These are phyloP conservation scores for Xylaria sp. DNA, from an alignment of 2,329 filamentous ascomycete species.

Conservation along the genomic window DNA sequence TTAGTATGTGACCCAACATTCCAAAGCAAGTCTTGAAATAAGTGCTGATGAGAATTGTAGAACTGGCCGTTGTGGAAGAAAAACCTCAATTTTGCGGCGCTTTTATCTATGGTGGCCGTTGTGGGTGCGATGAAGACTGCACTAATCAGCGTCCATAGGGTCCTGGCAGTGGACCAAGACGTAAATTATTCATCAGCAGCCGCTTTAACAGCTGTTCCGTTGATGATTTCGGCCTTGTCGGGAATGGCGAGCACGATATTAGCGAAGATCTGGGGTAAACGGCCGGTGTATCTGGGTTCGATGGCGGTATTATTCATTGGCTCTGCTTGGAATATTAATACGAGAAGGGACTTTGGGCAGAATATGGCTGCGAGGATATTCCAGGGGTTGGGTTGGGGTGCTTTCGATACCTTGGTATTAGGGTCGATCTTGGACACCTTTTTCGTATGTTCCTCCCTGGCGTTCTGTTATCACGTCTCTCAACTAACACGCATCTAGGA, in stretches of 20 bases:
- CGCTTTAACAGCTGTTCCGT: slow-evolving; percentile 64
- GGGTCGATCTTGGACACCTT: slow-evolving; percentile 67
- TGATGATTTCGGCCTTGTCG: slow-evolving; percentile 61
- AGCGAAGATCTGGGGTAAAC: slow-evolving; percentile 63
- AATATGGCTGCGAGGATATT: slow-evolving; percentile 65
- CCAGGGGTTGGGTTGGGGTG: slow-evolving; percentile 69
- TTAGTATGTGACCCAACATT: slow-evolving; percentile 55
- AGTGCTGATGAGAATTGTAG: slow-evolving; percentile 47
- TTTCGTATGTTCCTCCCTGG: slow-evolving; percentile 55
- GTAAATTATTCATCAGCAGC: slow-evolving; percentile 61
- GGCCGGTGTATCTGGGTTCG: slow-evolving; percentile 63
- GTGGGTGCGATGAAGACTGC: slow-evolving; percentile 66
- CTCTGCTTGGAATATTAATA: slow-evolving; percentile 62
- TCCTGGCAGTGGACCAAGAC: slow-evolving; percentile 56
- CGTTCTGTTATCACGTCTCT: slow-evolving; percentile 43
- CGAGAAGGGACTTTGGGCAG: slow-evolving; percentile 55
- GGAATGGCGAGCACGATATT: slow-evolving; percentile 58
- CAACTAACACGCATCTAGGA: slow-evolving; percentile 55
- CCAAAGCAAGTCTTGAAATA: background rate
- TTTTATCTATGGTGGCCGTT: slow-evolving; percentile 61
- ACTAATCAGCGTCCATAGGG: slow-evolving; percentile 60
- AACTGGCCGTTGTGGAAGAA: slow-evolving; percentile 69
- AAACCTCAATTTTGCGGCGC: slow-evolving; percentile 59
- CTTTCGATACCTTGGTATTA: slow-evolving; percentile 65
- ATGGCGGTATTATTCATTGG: slow-evolving; percentile 61